Evolutionary conservation across 148 eudicot species (phyloP), one percentile per base, ranked within the genome.

Genomic region (Silene uniflora): DNA sequence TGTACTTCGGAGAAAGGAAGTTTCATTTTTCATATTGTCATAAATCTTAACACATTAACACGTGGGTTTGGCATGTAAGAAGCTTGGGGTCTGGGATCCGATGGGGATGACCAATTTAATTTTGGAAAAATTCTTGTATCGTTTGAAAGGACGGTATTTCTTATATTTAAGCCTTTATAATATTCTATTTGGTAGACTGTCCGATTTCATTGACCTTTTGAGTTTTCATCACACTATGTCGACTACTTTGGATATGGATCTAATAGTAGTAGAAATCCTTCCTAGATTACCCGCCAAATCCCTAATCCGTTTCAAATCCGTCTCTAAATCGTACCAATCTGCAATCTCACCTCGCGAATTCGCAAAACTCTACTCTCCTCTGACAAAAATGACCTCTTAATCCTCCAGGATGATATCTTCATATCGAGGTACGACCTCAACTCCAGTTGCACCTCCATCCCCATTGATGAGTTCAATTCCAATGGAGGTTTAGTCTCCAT

Each of bases 231-330:
- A n/a, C n/a, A 29, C 32, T 47, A 66, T 66, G 69, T 17, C 69
- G 3, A n/a, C n/a, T n/a, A 32, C 3, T 66, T 9, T 66, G 18
- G 52, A 39, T 2, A 35, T 18, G 23, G 24, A 67, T 21, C 0
- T 67, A 1, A 35, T 18, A 18, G n/a, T 18, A n/a, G 23, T 18
- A 1, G 71, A 67, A 67, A 35, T 67, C n/a, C 49, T 67, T 14
- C 71, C 71, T 1, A 67, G 6, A 67, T 67, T 67, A 67, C 71
- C 71, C 0, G 22, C 18, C 3, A 67, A 67, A 67, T 39, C 71
- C 5, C 24, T 67, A 18, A n/a, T 39, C 49, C 52, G 52, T 19
- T 67, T 67, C 49, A 67, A 67, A 35, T 39, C 49, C 71, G 71
- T 67, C 71, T 67, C 71, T 21, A 67, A 67, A 39, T 7, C 52